Conservation (phyloP, 2,329 filamentous ascomycete species). For the Alternaria triticina region DNA sequence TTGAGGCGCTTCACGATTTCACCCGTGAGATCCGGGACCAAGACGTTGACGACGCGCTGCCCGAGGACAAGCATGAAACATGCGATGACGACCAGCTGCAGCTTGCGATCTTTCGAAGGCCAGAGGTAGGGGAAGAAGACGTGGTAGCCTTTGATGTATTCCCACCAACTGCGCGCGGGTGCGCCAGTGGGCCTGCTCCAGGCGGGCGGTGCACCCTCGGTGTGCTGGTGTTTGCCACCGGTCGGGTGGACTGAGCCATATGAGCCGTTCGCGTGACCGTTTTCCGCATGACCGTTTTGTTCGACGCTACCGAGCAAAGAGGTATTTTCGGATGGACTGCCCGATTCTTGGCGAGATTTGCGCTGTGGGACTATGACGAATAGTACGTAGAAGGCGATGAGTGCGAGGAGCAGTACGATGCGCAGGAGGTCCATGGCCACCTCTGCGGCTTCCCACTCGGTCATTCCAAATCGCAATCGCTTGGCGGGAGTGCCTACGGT, state of each 20-base stretch:
- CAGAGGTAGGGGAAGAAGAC: slow-evolving; percentile 97
- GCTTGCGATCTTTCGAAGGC: slow-evolving; percentile 78
- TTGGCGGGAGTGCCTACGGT: slow-evolving; percentile 48
- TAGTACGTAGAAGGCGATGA: slow-evolving; percentile 65
- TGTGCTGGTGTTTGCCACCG: slow-evolving; percentile 52
- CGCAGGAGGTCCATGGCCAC: slow-evolving; percentile 72
- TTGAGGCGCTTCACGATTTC: slow-evolving; percentile 77
- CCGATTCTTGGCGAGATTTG: slow-evolving; percentile 28
- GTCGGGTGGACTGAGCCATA: slow-evolving; percentile 58
- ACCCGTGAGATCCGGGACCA: slow-evolving; percentile 83
- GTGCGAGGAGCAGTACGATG: slow-evolving; percentile 67
- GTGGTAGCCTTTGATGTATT: slow-evolving; percentile 90
- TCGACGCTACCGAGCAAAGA: slow-evolving; percentile 64
- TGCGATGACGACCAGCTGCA: slow-evolving; percentile 79
- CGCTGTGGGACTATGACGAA: slow-evolving; percentile 53
- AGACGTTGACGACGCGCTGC: slow-evolving; percentile 83
- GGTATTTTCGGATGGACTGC: slow-evolving; percentile 62
- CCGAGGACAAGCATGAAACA: slow-evolving; percentile 82
- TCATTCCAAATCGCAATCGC: slow-evolving; percentile 49
- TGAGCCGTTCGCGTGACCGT: slow-evolving; percentile 59
- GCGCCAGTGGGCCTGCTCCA: slow-evolving; percentile 90
- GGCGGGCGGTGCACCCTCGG: slow-evolving; percentile 70
- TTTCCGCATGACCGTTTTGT: slow-evolving; percentile 52
- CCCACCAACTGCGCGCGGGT: slow-evolving; percentile 91
- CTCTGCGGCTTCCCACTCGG: slow-evolving; percentile 69